These are phyloP conservation scores for Phytophthora meadii DNA, from an alignment of 352 stramenopile genomes.

Conservation along the genomic window DNA sequence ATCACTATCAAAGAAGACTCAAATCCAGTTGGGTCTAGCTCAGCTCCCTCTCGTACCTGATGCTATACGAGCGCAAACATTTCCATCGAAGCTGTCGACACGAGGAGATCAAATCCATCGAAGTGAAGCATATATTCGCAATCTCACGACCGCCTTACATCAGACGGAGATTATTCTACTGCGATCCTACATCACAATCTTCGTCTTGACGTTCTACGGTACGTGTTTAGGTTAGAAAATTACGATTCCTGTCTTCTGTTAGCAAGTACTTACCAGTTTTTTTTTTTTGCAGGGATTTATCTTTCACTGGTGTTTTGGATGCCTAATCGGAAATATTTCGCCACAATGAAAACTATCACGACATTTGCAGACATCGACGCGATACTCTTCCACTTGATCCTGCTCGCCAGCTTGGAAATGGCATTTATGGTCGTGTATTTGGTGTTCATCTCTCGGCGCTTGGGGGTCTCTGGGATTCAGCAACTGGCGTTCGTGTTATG, in stretches of 20 bases:
- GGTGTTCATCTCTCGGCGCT: slow-evolving; percentile 8
- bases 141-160: slow-evolving; percentile 17
- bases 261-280: background rate
- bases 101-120: too few species aligned
- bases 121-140: slow-evolving; percentile 3
- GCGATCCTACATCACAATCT: slow-evolving; percentile 37
- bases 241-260: background rate
- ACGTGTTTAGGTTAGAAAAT: background rate
- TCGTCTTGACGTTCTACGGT: slow-evolving; percentile 35
- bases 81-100: too few species aligned
- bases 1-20: too few species aligned
- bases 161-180: slow-evolving; percentile 40
- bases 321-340: slow-evolving; percentile 33
- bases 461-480: slow-evolving; percentile 10
- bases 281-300: slow-evolving; percentile 18
- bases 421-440: slow-evolving; percentile 29
- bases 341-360: slow-evolving; percentile 29
- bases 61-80: too few species aligned
- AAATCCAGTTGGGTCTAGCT: too few species aligned
- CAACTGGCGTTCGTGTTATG: slow-evolving; percentile 43
- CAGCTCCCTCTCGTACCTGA: too few species aligned
- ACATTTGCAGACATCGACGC: slow-evolving; percentile 10
- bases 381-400: slow-evolving; percentile 14
- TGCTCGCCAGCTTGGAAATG: slow-evolving; percentile 22
- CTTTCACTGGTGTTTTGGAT: slow-evolving; percentile 27